Conservation (phyloP, 495 filamentous ascomycete species). For the Ascobolus immersus region DNA sequence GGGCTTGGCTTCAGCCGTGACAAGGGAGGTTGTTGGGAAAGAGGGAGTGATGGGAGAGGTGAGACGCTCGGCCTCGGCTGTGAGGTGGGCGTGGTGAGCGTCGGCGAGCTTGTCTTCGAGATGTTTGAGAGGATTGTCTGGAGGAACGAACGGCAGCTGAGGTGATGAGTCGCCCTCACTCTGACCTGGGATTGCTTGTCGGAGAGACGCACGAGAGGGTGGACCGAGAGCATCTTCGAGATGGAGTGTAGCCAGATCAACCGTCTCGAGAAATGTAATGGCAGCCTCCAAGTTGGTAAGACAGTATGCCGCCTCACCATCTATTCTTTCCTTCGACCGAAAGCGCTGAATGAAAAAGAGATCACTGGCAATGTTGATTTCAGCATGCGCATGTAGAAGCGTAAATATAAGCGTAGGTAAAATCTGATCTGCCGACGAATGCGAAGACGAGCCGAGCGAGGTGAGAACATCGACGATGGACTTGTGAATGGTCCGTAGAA, state of each 20-base stretch:
- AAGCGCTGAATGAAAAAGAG: slow-evolving; percentile 84
- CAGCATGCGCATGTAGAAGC: slow-evolving; percentile 67
- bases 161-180: slow-evolving; percentile 8
- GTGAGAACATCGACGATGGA: slow-evolving; percentile 64
- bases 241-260: slow-evolving; percentile 74
- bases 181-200: slow-evolving; percentile 6
- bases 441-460: slow-evolving; percentile 23
- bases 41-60: slow-evolving; percentile 20
- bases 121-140: neutral
- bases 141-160: slow-evolving; percentile 5
- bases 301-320: slow-evolving; percentile 87
- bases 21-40: slow-evolving; percentile 17
- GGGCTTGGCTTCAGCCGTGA: slow-evolving; percentile 2
- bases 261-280: slow-evolving; percentile 88
- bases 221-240: slow-evolving; percentile 39
- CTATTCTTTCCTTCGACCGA: slow-evolving; percentile 57
- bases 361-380: slow-evolving; percentile 81
- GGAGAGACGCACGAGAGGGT: slow-evolving; percentile 3
- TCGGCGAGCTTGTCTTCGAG: neutral
- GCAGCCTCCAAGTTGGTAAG: slow-evolving; percentile 88
- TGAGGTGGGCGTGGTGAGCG: slow-evolving; percentile 4
- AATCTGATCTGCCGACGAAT: slow-evolving; percentile 89
- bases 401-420: slow-evolving; percentile 90
- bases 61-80: slow-evolving; percentile 17
- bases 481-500: slow-evolving; percentile 72